Conservation (phyloP, 2,329 filamentous ascomycete species). For the Stagonosporopsis chrysanthemi region DNA sequence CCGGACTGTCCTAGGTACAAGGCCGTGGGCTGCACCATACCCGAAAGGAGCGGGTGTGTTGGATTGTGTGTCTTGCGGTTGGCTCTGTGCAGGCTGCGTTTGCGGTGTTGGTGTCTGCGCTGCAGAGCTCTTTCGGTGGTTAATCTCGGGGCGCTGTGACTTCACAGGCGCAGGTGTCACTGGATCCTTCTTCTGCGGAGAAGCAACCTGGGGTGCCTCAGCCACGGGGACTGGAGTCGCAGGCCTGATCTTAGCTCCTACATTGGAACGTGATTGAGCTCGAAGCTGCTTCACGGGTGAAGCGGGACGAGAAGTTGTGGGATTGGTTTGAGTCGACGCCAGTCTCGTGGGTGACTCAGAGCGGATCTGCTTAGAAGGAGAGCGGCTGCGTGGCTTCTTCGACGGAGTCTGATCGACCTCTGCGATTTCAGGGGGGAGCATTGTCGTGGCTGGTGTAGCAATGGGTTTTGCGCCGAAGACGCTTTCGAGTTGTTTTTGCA, state of each 20-base stretch:
- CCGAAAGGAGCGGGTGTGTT: constrained; percentile 21
- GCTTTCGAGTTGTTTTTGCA: constrained; percentile 16
- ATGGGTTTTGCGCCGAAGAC: constrained; percentile 5
- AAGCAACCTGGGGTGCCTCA: not conserved
- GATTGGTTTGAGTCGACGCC: not conserved
- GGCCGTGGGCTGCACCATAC: constrained; percentile 19
- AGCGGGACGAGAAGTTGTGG: constrained; percentile 1
- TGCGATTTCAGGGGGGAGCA: not conserved
- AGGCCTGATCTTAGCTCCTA: constrained; percentile 39
- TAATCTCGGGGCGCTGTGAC: constrained; percentile 15
- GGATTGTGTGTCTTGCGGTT: constrained; percentile 14
- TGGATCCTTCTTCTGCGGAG: constrained; percentile 20
- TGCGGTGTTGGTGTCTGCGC: constrained; percentile 19
- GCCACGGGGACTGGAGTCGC: constrained; percentile 21
- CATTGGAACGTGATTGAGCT: constrained; percentile 35
- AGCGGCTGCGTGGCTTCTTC: constrained; percentile 15
- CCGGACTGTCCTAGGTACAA: constrained; percentile 40
- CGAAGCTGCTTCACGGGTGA: constrained; percentile 19
- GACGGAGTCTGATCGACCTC: constrained; percentile 11
- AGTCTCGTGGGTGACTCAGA: not conserved
- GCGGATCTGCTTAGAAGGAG: constrained; percentile 9
- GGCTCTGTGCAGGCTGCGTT: not conserved
- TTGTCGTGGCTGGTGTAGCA: not conserved
- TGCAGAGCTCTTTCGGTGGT: constrained; percentile 18
- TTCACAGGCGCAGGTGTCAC: constrained; percentile 21